Base-by-base conservation (phyloP, 805 yeast species). In the Metschnikowia vanudenii region DNA sequence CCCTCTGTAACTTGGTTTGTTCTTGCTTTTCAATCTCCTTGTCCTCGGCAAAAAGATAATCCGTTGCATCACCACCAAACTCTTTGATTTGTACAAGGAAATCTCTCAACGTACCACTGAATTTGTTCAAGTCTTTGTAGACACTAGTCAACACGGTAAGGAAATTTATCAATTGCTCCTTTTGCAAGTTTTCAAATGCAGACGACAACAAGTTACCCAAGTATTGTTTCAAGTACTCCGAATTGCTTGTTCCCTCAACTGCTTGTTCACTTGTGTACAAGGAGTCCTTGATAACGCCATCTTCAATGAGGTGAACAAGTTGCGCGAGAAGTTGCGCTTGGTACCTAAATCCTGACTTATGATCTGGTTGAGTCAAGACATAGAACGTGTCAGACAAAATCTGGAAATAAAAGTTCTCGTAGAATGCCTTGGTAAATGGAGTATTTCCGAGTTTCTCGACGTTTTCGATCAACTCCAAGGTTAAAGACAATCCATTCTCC, bases 71-170 rank as follows among this genome's bases (percentile, higher is more conserved):
- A 26, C 98, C 98, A 50, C 98, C 99, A 61, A 79, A 81, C 69
- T 92, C 96, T 69, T 90, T 91, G 66, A 92, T 88, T 73, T 94
- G 98, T 36, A 94, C 95, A 64, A 94, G 78, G 80, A 94, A 94
- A 69, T 94, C 99, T 68, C 98, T 84, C 58, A 94, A 75, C 10
- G 86, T 84, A 43, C 88, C 88, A 67, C 82, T 84, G 74, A 94
- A 94, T 62, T 81, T 85, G 52, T 67, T 64, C 50, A 82, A 83
- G 59, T 88, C 94, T 49, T 78, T 82, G 62, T 88, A 88, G 44
- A 84, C 82, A 13, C 79, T 67, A 32, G 87, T 79, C 63, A 94
- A 76, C 5, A 90, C 96, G 55, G 79, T 78, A 49, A 94, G 77
- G 69, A 94, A 94, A 56, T 80, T 85, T 39, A 83, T 74, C 47